Conservation (phyloP, 371 early-diverging fungal species). For the Nosema granulosis region DNA sequence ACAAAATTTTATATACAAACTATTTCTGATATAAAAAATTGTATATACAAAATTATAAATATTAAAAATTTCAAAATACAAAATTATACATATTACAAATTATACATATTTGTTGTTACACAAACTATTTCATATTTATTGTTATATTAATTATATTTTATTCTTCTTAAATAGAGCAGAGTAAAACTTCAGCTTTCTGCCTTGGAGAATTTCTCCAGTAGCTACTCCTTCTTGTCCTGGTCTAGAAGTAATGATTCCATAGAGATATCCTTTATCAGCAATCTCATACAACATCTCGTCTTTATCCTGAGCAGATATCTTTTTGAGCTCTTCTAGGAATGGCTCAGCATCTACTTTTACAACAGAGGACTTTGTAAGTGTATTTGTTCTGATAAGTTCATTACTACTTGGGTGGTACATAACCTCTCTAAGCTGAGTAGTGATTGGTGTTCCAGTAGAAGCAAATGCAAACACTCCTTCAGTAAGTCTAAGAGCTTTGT, state of each 20-base stretch:
- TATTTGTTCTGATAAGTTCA: conserved; percentile 99
- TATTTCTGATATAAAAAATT: too few species aligned
- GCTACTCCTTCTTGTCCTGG: conserved; percentile 96
- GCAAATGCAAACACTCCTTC: conserved; percentile 71
- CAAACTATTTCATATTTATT: too few species aligned
- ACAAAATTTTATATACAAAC: too few species aligned
- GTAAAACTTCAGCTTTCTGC: conserved; percentile 93
- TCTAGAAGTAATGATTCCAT: conserved; percentile 81
- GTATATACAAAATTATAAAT: too few species aligned
- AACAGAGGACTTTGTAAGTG: conserved; percentile 93
- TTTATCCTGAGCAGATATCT: conserved; percentile 80
- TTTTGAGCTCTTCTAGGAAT: conserved; percentile 94
- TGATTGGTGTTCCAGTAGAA: background rate
- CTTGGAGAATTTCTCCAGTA: conserved; percentile 97
- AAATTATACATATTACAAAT: too few species aligned
- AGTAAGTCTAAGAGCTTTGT: conserved; percentile 92
- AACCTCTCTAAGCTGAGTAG: conserved; percentile 69
- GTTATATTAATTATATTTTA: conserved; percentile 63
- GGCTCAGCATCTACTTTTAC: conserved; percentile 96
- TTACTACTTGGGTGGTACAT: conserved; percentile 99
- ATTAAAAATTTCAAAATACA: too few species aligned
- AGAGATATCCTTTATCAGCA: conserved; percentile 88
- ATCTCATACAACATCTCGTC: conserved; percentile 83
- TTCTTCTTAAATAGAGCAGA: conserved; percentile 76
- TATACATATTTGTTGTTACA: too few species aligned